phyloP scores from a whole-genome alignment of 192 early-diverging fungal genomes.

The Mortierella claussenii region DNA sequence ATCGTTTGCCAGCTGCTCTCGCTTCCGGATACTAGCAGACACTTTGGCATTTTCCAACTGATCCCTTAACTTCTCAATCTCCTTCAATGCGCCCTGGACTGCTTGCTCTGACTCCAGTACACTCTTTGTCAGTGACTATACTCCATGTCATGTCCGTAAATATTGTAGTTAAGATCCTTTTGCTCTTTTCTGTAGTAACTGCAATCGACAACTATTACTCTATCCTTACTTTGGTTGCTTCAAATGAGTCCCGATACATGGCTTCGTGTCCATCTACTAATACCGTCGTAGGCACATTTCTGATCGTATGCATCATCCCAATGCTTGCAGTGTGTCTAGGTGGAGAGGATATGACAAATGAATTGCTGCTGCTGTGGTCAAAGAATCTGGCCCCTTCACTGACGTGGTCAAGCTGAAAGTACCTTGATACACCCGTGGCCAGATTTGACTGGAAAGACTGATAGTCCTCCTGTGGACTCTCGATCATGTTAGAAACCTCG shows the following conservation, averaged over 20 bases:
- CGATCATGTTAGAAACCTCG: constrained; percentile 47
- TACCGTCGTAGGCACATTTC: constrained; percentile 6
- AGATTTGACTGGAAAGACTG: constrained; percentile 53
- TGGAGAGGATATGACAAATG: too few relatives aligned
- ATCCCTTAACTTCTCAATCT: constrained; percentile 28
- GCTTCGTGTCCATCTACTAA: constrained; percentile 46
- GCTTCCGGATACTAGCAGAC: constrained; percentile 3
- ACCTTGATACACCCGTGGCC: constrained; percentile 30
- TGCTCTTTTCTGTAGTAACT: too few relatives aligned
- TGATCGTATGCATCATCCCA: constrained; percentile 38
- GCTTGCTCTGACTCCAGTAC: constrained; percentile 32
- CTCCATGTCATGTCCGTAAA: too few relatives aligned
- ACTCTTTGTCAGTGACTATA: constrained; percentile 25
- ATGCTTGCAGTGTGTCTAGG: constrained; percentile 25
- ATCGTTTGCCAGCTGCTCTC: not conserved
- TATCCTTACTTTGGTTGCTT: constrained; percentile 37
- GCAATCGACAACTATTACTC: too few relatives aligned
- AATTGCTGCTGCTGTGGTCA: not conserved
- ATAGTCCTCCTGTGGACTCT: constrained; percentile 52
- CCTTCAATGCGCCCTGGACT: constrained; percentile 19
- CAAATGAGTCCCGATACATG: constrained; percentile 48
- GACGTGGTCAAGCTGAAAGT: too few relatives aligned
- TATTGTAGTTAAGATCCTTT: too few relatives aligned
- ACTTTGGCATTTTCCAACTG: constrained; percentile 24
- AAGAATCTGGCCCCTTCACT: too few relatives aligned